Conservation (phyloP, 805 yeast species). For the Saccharomyces mikatae region DNA sequence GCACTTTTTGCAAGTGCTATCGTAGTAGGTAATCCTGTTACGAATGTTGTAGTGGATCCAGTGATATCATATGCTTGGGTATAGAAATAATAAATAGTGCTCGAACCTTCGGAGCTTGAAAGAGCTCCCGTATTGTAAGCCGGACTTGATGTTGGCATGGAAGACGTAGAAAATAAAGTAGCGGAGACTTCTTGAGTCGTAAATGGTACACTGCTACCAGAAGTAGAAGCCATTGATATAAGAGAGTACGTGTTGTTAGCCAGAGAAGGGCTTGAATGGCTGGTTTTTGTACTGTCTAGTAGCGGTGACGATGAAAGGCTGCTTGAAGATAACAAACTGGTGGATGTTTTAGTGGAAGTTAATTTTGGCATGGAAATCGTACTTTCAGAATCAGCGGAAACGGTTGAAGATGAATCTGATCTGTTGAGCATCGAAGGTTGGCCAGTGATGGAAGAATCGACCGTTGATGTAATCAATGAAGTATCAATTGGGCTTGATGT, state of each 20-base stretch:
- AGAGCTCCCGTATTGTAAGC: not conserved
- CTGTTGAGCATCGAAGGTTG: not conserved
- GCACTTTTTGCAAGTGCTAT: conserved; percentile 7
- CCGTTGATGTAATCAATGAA: not conserved
- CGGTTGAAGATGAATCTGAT: not conserved
- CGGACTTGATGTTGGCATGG: not conserved
- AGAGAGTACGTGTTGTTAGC: not conserved
- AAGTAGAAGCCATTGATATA: not conserved
- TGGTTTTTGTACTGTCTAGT: not conserved
- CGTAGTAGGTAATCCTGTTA: conserved; percentile 13
- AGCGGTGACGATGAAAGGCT: not conserved
- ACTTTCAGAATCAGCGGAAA: not conserved
- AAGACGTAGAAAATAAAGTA: not conserved
- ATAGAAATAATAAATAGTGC: conserved; percentile 5
- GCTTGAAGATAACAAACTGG: not conserved
- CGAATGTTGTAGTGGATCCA: conserved; percentile 13
- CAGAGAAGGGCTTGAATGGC: not conserved
- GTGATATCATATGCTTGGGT: conserved; percentile 18
- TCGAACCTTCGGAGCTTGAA: not conserved
- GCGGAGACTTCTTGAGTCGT: not conserved
- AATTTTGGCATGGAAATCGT: not conserved
- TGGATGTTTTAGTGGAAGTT: not conserved
- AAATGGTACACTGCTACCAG: not conserved
- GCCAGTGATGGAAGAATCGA: not conserved
- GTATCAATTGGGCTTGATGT: not conserved